Evolutionary conservation across 2,329 filamentous ascomycete species (phyloP).

Genomic region (Epichloe aotearoae): DNA sequence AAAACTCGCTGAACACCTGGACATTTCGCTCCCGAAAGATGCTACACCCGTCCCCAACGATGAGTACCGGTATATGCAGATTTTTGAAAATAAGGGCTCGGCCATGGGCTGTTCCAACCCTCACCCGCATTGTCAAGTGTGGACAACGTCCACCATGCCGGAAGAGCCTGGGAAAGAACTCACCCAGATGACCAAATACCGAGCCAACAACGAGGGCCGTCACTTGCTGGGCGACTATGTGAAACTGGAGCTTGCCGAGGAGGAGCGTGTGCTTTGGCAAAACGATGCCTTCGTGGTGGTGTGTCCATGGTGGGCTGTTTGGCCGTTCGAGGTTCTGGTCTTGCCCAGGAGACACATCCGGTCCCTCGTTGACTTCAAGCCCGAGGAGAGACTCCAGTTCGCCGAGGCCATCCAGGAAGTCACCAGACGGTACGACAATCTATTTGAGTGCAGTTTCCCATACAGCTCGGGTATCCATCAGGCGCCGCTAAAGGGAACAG

Average conservation of each 20-base stretch:
- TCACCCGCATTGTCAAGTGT: conserved; percentile 92
- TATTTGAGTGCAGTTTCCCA: conserved; percentile 93
- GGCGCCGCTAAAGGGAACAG: conserved; percentile 69
- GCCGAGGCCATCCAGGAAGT: conserved; percentile 81
- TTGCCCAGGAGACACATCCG: conserved; percentile 74
- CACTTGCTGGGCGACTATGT: conserved; percentile 83
- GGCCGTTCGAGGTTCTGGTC: conserved; percentile 94
- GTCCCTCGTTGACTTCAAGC: conserved; percentile 67
- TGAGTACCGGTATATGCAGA: conserved; percentile 95
- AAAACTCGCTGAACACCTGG: conserved; percentile 23
- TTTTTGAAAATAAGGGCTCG: conserved; percentile 96
- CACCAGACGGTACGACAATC: conserved; percentile 84
- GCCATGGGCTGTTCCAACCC: conserved; percentile 99
- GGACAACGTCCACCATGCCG: conserved; percentile 83
- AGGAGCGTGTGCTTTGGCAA: conserved; percentile 77
- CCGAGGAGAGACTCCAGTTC: conserved; percentile 56
- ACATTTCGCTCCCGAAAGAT: conserved; percentile 25
- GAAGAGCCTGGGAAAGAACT: conserved; percentile 80
- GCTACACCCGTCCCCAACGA: conserved; percentile 40
- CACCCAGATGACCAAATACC: conserved; percentile 65
- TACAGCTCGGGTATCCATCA: conserved; percentile 97
- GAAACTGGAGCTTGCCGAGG: conserved; percentile 64
- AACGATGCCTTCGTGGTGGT: conserved; percentile 76
- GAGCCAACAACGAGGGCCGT: conserved; percentile 53
- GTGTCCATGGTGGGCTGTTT: conserved; percentile 95